Evolutionary conservation across 2,329 filamentous ascomycete genomes (phyloP), one percentile per base, ranked within the genome.

Genomic region (Aspergillus floridensis): DNA sequence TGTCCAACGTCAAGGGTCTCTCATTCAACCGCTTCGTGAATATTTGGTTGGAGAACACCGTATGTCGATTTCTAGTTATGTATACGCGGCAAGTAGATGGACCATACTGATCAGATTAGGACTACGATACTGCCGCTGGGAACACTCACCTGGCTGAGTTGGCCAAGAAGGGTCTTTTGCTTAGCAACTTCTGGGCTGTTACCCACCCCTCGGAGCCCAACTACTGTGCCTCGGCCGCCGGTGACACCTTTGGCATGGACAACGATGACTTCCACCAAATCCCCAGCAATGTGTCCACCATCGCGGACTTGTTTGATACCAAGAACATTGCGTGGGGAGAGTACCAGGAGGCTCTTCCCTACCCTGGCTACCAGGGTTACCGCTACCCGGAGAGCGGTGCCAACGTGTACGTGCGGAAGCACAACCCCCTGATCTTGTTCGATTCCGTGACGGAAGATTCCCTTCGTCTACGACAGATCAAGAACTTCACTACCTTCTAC

Each of bases 371-470:
- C 75, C 82, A 90, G 72, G 90, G 89, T 24, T 73, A 74, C 38
- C 78, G 76, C 0, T 91, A 80, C 72, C 80, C 85, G 64, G 62
- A 84, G 63, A 90, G 82, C 2, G 82, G 84, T 29, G 81, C 82
- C 47, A 89, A 91, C 66, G 87, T 89, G 77, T 95, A 95, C 72
- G 90, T 93, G 1, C 87, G 91, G 70, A 95, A 95, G 78, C 91
- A 95, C 77, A 93, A 93, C 57, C 75, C 76, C 80, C 82, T 50
- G 77, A 78, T 93, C 58, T 80, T 89, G 55, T 91, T 85, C 74
- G 82, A 92, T 71, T 85, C 83, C 19, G 81, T 90, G 41, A 82
- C 86, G 56, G 76, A 80, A 48, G 82, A 81, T 52, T 72, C 81
- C 8, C 80, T 84, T 16, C 86, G 89, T 29, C 79, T 90, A 1